phyloP scores from a whole-genome alignment of 1,284 basidiomycete species.

The Sanghuangporus baumii region DNA sequence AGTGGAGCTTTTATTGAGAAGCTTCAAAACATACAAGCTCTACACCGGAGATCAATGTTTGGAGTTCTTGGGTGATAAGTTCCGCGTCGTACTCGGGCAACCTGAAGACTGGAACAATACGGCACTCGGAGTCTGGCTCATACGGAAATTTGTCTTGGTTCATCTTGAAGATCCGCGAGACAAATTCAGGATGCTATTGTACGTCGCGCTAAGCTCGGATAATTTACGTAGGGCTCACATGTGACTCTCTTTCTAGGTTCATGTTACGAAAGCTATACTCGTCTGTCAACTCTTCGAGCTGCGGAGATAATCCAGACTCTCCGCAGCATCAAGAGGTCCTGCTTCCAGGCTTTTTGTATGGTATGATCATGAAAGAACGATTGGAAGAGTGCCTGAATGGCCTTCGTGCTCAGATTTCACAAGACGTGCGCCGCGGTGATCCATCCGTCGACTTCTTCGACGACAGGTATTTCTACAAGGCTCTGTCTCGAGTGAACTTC shows the following conservation, averaged over 20 bases:
- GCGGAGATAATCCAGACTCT: conserved; percentile 96
- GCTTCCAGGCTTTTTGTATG: conserved; percentile 89
- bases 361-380: conserved; percentile 98
- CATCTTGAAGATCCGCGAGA: conserved; percentile 89
- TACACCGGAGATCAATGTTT: conserved; percentile 92
- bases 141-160: conserved; percentile 86
- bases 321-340: conserved; percentile 98
- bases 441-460: conserved; percentile 82
- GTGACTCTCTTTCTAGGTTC: conserved; percentile 51
- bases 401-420: conserved; percentile 67
- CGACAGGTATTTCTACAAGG: conserved; percentile 81
- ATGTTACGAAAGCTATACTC: conserved; percentile 98
- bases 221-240: neutral
- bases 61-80: conserved; percentile 97
- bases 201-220: conserved; percentile 28
- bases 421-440: conserved; percentile 73
- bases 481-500: conserved; percentile 77
- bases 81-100: conserved; percentile 86
- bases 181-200: conserved; percentile 97
- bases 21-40: conserved; percentile 90
- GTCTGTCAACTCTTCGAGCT: conserved; percentile 86
- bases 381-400: conserved; percentile 86
- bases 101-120: conserved; percentile 93
- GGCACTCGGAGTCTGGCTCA: conserved; percentile 78
- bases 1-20: conserved; percentile 94